Base-by-base conservation (phyloP, 306 rosid genomes). In the Corylus heterophylla region DNA sequence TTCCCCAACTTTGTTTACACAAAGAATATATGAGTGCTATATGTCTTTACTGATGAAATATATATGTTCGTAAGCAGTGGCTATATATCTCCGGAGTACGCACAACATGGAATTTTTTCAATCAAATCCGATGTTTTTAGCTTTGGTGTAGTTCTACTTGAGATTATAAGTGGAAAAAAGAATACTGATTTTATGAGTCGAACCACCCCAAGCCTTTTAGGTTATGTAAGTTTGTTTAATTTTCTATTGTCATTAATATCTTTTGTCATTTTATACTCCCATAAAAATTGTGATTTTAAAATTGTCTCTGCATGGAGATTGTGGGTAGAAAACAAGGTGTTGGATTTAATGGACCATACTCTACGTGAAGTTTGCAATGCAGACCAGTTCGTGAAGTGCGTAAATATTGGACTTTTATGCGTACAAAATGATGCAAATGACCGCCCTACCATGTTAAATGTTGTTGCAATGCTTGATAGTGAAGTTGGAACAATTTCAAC, bases 61-160 rank as follows among this genome's bases (percentile, higher is more conserved):
- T 16, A 11, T 12, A 39, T 5, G 4, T 39, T 44, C 5, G 50
- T 4, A 12, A 73, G 25, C 73, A 87, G 92, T 12, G 89, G 89
- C 11, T 89, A 90, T 54, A 90, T 88, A 85, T 77, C 90, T 49
- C 90, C 88, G 0, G 88, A 89, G 12, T 89, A 86, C 6, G 89
- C 89, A 7, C 63, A 83, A 31, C 87, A 87, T 0, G 92, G 91
- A 61, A 0, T 69, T 16, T 91, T 89, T 69, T 91, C 90, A 0
- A 51, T 77, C 9, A 91, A 91, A 54, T 87, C 87, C 0, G 93
- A 89, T n/a, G 88, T 84, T 8, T 89, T 84, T 70, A 87, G 96
- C 52, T 91, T 87, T 27, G 93, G 96, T 0, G 87, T 89, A 22
- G 87, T 91, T 7, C 25, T 91, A 1, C 76, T 91, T 8, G 91